phyloP scores from a whole-genome alignment of 140 eudicot genomes.

The Flaveria floridana region DNA sequence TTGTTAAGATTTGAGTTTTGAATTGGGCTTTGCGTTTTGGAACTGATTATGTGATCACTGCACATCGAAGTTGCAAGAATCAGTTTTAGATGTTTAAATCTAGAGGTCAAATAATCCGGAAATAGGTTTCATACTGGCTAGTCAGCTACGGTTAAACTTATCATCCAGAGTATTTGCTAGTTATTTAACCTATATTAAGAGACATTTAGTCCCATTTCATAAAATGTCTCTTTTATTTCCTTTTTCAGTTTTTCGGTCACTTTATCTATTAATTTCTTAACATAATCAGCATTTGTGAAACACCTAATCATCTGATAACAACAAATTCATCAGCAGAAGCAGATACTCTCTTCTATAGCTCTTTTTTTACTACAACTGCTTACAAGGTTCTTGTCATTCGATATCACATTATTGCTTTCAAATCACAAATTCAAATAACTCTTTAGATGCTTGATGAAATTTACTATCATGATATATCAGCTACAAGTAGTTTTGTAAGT shows the following conservation, averaged over 20 bases:
- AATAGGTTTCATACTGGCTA: neutral
- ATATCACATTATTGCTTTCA: neutral
- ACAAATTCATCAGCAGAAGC: slow-evolving; percentile 3
- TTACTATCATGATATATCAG: neutral
- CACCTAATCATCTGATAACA: neutral
- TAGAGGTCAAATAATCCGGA: neutral
- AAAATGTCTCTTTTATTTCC: neutral
- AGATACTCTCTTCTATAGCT: neutral
- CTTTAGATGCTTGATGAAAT: neutral
- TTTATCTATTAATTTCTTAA: neutral
- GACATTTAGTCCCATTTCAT: neutral
- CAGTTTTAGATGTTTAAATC: neutral
- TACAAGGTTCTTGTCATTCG: neutral
- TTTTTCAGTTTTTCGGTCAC: neutral
- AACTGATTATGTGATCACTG: neutral
- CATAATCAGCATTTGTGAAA: neutral
- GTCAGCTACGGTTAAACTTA: neutral
- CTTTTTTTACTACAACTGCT: neutral
- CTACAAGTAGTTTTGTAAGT: neutral
- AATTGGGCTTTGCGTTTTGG: neutral
- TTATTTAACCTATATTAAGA: neutral
- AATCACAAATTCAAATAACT: neutral
- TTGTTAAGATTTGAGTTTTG: neutral
- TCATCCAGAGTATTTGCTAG: neutral
- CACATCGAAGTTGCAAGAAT: neutral